A percentile compares a stretch with the other conserved stretches of the same genome.
These are phyloP conservation scores for Schoenoplectus triqueter DNA, from an alignment of 202 grass and related monocot genomes.

Conservation along the genomic window DNA sequence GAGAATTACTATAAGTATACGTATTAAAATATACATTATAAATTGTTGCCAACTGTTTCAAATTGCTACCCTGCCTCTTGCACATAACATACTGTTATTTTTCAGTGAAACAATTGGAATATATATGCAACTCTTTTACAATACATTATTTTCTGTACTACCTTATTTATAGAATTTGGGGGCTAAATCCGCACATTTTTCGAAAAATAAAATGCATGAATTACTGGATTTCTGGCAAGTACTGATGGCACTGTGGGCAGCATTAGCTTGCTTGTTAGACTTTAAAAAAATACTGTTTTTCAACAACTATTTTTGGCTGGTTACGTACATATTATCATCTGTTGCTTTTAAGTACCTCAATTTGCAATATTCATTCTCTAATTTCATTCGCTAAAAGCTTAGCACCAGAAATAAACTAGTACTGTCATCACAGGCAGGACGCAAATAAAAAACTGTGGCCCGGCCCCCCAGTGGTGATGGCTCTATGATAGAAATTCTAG, in stretches of 20 bases:
- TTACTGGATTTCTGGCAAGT: not conserved
- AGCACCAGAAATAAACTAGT: not conserved
- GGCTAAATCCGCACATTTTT: no score
- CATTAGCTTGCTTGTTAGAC: not conserved
- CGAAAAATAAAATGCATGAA: not conserved
- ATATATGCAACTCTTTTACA: not conserved
- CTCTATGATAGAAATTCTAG: not conserved
- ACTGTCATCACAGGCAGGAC: not conserved
- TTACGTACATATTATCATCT: not conserved
- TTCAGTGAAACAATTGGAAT: not conserved
- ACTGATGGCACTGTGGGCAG: not conserved
- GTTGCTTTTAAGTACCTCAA: constrained; percentile 1
- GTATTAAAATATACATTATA: not conserved
- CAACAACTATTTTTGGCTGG: constrained; percentile 27
- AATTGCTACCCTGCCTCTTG: not conserved
- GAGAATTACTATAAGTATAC: not conserved
- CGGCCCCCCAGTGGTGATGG: not conserved
- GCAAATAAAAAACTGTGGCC: not conserved
- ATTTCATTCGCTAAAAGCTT: no score
- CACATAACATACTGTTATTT: not conserved
- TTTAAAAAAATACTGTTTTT: not conserved
- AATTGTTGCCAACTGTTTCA: not conserved
- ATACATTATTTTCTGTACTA: not conserved
- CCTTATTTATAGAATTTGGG: no score
- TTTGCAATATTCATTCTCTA: not conserved